Evolutionary conservation across 306 rosid genomes (phyloP).

Genomic region (Casuarina equisetifolia): DNA sequence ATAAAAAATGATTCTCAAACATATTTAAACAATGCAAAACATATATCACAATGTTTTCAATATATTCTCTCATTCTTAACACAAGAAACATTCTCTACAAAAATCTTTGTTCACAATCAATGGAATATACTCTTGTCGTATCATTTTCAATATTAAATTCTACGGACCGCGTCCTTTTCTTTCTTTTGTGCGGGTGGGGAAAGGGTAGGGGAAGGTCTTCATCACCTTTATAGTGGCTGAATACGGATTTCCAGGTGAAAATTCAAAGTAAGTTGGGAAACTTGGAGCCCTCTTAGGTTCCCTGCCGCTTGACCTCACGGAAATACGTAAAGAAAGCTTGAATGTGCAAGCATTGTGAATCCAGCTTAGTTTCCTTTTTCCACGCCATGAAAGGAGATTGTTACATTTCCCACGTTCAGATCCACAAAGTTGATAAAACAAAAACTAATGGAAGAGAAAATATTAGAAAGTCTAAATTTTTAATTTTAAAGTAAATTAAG

Average conservation of each 20-base stretch:
- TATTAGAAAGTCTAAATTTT: too few relatives aligned
- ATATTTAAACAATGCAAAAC: too few relatives aligned
- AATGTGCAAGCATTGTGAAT: conserved; percentile 22
- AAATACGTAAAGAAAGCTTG: conserved; percentile 27
- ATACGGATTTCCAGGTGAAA: conserved; percentile 31
- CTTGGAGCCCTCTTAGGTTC: conserved; percentile 9
- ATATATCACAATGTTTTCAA: too few relatives aligned
- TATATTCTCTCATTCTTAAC: too few relatives aligned
- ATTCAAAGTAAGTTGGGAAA: background rate
- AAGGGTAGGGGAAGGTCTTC: background rate
- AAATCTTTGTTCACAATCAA: too few relatives aligned
- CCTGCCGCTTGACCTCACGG: conserved; percentile 25
- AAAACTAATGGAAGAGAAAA: conserved; percentile 11
- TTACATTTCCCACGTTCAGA: conserved; percentile 20
- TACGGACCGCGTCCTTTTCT: too few relatives aligned
- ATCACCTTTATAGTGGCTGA: conserved; percentile 8
- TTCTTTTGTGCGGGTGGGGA: too few relatives aligned
- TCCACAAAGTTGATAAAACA: conserved; percentile 31
- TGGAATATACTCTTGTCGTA: too few relatives aligned
- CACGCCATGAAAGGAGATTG: conserved; percentile 16
- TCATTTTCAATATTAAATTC: too few relatives aligned
- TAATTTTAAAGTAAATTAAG: too few relatives aligned
- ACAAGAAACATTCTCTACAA: too few relatives aligned
- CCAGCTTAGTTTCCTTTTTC: conserved; percentile 22
- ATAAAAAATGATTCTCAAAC: too few relatives aligned